These are phyloP conservation scores for Trichoderma citrinoviride DNA, from an alignment of 2,329 filamentous ascomycete genomes.

Conservation along the genomic window DNA sequence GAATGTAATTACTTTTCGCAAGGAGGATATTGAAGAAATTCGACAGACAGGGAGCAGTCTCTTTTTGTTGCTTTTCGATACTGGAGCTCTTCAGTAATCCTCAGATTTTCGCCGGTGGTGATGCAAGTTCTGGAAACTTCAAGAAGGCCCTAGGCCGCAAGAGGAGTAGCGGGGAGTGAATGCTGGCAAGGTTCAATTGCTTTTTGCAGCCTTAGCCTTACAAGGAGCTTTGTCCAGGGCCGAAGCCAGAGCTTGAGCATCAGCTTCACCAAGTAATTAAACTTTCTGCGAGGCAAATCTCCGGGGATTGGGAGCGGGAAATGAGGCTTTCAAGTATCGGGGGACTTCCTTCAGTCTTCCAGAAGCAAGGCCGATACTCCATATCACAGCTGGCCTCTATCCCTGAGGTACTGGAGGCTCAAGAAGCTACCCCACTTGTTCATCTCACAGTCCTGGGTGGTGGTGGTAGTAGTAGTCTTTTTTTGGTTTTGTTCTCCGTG, in stretches of 20 bases:
- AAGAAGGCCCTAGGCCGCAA: conserved; percentile 34
- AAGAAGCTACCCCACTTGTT: conserved; percentile 17
- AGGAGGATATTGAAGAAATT: not conserved
- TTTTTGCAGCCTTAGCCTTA: conserved; percentile 3
- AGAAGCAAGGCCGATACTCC: not conserved
- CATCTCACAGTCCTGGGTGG: not conserved
- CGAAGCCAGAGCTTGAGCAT: not conserved
- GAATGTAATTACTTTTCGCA: not conserved
- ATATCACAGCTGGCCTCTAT: not conserved
- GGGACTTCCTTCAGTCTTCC: not conserved
- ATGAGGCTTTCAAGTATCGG: not conserved
- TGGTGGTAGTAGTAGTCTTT: too few relatives aligned
- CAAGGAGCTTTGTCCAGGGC: not conserved
- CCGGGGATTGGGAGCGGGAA: not conserved
- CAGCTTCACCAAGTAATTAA: conserved; percentile 5
- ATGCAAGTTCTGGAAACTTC: conserved; percentile 44
- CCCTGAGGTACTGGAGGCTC: not conserved
- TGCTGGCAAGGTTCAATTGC: not conserved
- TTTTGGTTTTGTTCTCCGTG: not conserved
- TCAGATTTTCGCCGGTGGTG: conserved; percentile 23
- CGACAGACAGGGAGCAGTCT: not conserved
- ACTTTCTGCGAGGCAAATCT: not conserved
- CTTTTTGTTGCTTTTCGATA: not conserved
- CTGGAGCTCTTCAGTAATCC: not conserved
- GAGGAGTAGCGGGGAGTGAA: conserved; percentile 27